Evolutionary conservation across 495 filamentous ascomycete genomes (phyloP).

Genomic region (Echria macrotheca): DNA sequence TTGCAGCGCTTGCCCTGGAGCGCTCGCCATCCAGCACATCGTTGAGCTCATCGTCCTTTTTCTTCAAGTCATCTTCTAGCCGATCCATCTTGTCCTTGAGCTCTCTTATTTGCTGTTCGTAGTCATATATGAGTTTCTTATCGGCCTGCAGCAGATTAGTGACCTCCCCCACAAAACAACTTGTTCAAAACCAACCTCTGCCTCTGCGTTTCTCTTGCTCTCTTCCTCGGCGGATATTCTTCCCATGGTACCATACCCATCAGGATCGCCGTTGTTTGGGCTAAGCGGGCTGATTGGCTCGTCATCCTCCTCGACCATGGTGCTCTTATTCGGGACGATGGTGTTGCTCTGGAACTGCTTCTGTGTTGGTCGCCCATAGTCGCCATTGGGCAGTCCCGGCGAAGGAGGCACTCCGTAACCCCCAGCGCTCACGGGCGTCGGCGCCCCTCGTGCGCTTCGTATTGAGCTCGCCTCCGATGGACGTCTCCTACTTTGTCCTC

Average conservation of each 20-base stretch:
- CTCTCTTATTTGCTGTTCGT: constrained; percentile 68
- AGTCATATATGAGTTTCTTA: constrained; percentile 66
- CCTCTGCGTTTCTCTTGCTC: constrained; percentile 54
- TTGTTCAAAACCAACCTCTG: constrained; percentile 45
- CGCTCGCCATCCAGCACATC: constrained; percentile 38
- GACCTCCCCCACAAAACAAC: no score
- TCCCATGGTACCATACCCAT: constrained; percentile 55
- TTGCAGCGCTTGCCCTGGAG: constrained; percentile 39
- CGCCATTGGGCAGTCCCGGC: constrained; percentile 35
- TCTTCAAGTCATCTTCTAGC: constrained; percentile 57
- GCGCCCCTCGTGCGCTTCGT: constrained; percentile 27
- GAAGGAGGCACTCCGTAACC: constrained; percentile 45
- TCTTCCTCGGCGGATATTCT: constrained; percentile 43
- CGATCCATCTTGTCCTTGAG: constrained; percentile 68
- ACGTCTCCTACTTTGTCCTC: constrained; percentile 38
- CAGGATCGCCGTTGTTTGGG: constrained; percentile 50
- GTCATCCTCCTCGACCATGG: constrained; percentile 95
- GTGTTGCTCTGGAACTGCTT: constrained; percentile 95
- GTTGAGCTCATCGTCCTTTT: constrained; percentile 45
- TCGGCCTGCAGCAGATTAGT: constrained; percentile 45
- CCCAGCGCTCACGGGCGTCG: constrained; percentile 26
- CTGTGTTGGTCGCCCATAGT: constrained; percentile 56
- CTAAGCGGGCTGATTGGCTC: constrained; percentile 41
- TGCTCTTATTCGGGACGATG: constrained; percentile 95
- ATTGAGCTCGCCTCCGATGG: constrained; percentile 53